Percentiles rank a stretch among this genome's conserved stretches.
Evolutionary conservation across 805 yeast species (phyloP).

Genomic region (Saccharomycopsis sp.): DNA sequence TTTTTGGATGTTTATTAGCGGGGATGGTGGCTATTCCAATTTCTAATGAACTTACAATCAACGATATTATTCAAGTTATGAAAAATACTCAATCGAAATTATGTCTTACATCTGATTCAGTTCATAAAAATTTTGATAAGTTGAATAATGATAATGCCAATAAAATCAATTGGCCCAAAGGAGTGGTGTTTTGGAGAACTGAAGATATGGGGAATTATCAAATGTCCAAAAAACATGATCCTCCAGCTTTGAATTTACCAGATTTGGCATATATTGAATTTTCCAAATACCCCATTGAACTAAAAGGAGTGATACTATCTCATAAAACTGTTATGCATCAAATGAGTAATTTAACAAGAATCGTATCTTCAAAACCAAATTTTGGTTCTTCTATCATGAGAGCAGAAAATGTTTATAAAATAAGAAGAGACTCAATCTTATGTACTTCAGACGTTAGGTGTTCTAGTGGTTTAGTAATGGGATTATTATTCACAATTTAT

Average conservation of each 20-base stretch:
- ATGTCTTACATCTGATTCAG: conserved; percentile 72
- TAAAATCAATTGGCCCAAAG: conserved; percentile 59
- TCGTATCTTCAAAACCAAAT: conserved; percentile 53
- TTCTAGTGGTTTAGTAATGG: conserved; percentile 79
- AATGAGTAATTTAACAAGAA: conserved; percentile 62
- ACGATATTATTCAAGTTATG: conserved; percentile 64
- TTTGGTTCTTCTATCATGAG: conserved; percentile 20
- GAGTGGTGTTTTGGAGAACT: conserved; percentile 70
- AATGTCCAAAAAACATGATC: conserved; percentile 42
- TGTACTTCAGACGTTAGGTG: conserved; percentile 47
- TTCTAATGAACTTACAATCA: conserved; percentile 57
- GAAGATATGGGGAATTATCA: conserved; percentile 74
- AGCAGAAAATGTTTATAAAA: conserved; percentile 32
- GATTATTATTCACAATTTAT: conserved; percentile 70
- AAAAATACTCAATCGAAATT: conserved; percentile 65
- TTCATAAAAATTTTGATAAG: conserved; percentile 64
- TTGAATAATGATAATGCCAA: conserved; percentile 34
- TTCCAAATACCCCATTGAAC: conserved; percentile 74
- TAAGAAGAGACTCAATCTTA: conserved; percentile 49
- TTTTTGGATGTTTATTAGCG: conserved; percentile 86
- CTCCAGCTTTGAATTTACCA: conserved; percentile 61
- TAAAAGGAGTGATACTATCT: conserved; percentile 87
- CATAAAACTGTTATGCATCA: conserved; percentile 85
- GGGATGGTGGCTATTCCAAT: conserved; percentile 94
- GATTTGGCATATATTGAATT: conserved; percentile 92